Evolutionary conservation across 169 alveolate genomes (phyloP).

Genomic region (Plasmodium knowlesi): DNA sequence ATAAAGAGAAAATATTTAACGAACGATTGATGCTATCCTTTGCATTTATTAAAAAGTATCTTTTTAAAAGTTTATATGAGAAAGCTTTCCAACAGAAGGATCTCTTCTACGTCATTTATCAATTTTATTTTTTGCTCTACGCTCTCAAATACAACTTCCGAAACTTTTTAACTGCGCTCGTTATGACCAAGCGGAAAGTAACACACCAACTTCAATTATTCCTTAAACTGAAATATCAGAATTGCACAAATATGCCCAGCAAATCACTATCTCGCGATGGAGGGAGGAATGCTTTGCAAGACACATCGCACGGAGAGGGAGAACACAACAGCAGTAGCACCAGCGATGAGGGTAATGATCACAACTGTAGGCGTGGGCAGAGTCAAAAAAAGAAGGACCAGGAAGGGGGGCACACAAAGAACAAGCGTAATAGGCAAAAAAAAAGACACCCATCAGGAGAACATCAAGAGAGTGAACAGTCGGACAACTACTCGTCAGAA

Average conservation of each 20-base stretch:
- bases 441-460: background rate
- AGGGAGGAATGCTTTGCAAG: background rate
- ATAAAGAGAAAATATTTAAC: constrained; percentile 23
- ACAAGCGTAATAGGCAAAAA: background rate
- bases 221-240: constrained; percentile 34
- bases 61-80: constrained; percentile 63
- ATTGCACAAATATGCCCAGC: background rate
- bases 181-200: constrained; percentile 52
- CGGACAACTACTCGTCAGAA: background rate
- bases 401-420: background rate
- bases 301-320: background rate
- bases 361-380: background rate
- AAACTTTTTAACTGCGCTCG: constrained; percentile 1
- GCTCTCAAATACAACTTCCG: constrained; percentile 38
- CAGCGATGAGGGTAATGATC: background rate
- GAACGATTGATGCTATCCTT: constrained; percentile 28
- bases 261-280: background rate
- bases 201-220: constrained; percentile 11
- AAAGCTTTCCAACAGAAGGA: constrained; percentile 55
- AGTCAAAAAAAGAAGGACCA: background rate
- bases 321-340: background rate
- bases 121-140: constrained; percentile 44
- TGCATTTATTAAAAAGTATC: constrained; percentile 63
- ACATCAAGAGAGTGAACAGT: background rate
- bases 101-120: constrained; percentile 60